phyloP scores from a whole-genome alignment of 164 flowering plant species.

The Malania oleifera region DNA sequence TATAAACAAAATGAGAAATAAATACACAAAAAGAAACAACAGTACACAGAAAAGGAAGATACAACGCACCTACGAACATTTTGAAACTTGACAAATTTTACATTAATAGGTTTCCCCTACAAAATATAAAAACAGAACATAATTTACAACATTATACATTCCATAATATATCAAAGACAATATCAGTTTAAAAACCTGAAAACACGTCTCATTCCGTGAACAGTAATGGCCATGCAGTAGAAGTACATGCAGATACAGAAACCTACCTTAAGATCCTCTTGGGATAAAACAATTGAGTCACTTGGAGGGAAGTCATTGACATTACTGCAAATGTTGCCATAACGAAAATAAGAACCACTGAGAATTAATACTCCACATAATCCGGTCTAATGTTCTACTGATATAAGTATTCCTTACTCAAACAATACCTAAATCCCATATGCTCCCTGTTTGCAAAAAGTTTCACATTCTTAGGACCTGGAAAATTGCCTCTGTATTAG shows the following conservation, averaged over 20 bases:
- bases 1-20: not conserved
- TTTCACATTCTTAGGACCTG: conserved; percentile 88
- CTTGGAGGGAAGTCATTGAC: conserved; percentile 89
- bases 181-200: not conserved
- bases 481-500: conserved; percentile 14
- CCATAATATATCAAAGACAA: not conserved
- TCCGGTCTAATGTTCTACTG: not conserved
- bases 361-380: not conserved
- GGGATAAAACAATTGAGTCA: conserved; percentile 57
- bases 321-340: conserved; percentile 53
- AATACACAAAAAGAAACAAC: not conserved
- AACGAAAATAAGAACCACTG: not conserved
- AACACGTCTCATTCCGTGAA: not conserved
- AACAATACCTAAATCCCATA: conserved; percentile 89
- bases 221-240: not conserved
- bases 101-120: conserved; percentile 68
- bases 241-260: not conserved
- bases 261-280: conserved; percentile 65
- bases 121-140: conserved; percentile 9
- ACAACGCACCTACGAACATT: conserved; percentile 82
- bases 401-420: not conserved
- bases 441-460: conserved; percentile 90
- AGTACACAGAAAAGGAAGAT: not conserved
- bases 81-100: conserved; percentile 95
- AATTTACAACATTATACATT: not conserved